Evolutionary conservation across 2,329 filamentous ascomycete genomes (phyloP).

Genomic region (Aureobasidium sp.): DNA sequence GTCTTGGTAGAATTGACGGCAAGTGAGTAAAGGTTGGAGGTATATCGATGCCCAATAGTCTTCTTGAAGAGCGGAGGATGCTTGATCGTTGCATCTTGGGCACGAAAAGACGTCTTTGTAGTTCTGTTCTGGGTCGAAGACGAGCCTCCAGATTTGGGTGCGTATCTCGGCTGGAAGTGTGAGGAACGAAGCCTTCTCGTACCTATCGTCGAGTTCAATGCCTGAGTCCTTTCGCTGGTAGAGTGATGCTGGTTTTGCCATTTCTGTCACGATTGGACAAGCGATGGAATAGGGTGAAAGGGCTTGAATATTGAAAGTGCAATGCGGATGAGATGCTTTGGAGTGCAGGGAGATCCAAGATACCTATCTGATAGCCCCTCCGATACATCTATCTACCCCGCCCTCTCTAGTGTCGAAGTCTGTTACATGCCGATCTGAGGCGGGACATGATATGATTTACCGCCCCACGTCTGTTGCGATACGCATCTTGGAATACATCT

Average conservation of each 20-base stretch:
- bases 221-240: conserved; percentile 15
- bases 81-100: background rate
- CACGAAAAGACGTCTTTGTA: conserved; percentile 7
- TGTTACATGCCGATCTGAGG: background rate
- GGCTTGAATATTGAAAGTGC: background rate
- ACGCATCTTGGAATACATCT: no score
- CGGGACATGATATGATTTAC: no score
- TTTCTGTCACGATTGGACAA: background rate
- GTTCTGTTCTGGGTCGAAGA: conserved; percentile 17
- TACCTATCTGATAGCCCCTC: background rate
- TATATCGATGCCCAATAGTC: conserved; percentile 31
- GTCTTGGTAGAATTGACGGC: conserved; percentile 42
- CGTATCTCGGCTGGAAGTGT: conserved; percentile 21
- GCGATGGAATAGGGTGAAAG: background rate
- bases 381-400: conserved; percentile 12
- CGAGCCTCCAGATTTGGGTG: conserved; percentile 18
- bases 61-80: conserved; percentile 26
- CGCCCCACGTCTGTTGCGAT: no score
- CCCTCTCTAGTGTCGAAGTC: background rate
- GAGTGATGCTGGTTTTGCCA: background rate
- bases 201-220: conserved; percentile 17
- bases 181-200: conserved; percentile 21
- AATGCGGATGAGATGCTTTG: background rate
- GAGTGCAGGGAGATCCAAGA: background rate
- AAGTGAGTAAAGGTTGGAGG: conserved; percentile 40